Evolutionary conservation across 2,329 filamentous ascomycete species (phyloP), one percentile per base, ranked within the genome.

Genomic region (Trichoderma sp.): DNA sequence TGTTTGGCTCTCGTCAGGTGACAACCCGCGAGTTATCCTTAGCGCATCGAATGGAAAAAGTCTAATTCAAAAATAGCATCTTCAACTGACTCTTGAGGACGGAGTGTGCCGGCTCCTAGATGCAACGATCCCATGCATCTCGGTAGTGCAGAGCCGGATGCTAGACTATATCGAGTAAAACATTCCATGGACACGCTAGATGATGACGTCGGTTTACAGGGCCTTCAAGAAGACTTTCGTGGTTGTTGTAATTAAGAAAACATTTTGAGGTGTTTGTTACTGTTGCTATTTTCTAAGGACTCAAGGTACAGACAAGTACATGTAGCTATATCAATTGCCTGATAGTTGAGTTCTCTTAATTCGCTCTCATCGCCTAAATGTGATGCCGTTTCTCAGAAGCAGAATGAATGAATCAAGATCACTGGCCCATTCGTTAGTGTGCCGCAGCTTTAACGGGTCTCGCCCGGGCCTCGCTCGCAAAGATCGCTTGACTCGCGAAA

Each of bases 281-380:
- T 12, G 11, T 50, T 21, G 9, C 16, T 9, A 3, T 3, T 0
- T 50, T 50, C 0, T 6, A 6, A n/a, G 1, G 45, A n/a, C 18
- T 21, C n/a, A 50, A 50, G n/a, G 45, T 4, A 50, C 9, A n/a
- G n/a, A 50, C n/a, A 50, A 4, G 18, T 50, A 21, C 8, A 21
- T 18, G 18, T 21, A 50, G 2, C 45, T 21, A 50, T n/a, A 50
- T 11, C 27, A 21, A 21, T 21, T 12, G n/a, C n/a, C 4, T 2
- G 6, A 8, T 0, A 21, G 18, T 21, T 50, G n/a, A 4, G 4
- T 0, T 21, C 9, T 0, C 2, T 21, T 21, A 8, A n/a, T 11
- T 50, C 9, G 0, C 3, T 21, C 45, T 50, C n/a, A 50, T 50
- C 1, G 45, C 45, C 4, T n/a, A 50, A 3, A 2, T 21, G 4